These are phyloP conservation scores for Tuber melanosporum DNA, from an alignment of 495 filamentous ascomycete genomes.

Conservation along the genomic window DNA sequence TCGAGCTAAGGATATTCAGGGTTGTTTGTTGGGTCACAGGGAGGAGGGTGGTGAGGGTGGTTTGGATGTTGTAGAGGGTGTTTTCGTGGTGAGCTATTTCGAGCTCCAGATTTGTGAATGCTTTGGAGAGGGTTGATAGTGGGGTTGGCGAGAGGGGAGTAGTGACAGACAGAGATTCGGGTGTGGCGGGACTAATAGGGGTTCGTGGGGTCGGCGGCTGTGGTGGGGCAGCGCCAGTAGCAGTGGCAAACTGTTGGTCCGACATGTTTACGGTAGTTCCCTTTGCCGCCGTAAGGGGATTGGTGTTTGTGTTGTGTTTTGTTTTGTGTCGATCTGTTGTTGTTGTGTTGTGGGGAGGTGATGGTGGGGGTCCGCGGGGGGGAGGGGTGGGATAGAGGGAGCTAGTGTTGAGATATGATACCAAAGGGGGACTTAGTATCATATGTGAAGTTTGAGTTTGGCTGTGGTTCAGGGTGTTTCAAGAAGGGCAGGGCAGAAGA, in stretches of 20 bases:
- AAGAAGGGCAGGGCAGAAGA: background rate
- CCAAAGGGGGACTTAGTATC: background rate
- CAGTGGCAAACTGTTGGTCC: background rate
- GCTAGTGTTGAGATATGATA: background rate
- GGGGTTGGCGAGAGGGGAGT: background rate
- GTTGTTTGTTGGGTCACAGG: conserved; percentile 51
- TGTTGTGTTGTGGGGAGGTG: background rate
- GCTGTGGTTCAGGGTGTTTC: background rate
- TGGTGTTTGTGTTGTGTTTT: background rate
- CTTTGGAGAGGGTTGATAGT: background rate
- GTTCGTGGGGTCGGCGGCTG: background rate
- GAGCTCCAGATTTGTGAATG: background rate
- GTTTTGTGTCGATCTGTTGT: background rate
- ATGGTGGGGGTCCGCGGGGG: background rate
- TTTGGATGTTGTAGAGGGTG: conserved; percentile 44
- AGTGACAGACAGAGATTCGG: background rate
- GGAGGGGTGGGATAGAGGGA: background rate
- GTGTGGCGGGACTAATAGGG: background rate
- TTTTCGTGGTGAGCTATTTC: conserved; percentile 38
- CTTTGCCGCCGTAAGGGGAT: background rate
- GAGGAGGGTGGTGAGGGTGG: conserved; percentile 44
- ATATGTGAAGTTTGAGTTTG: background rate
- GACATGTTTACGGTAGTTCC: background rate
- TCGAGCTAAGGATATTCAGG: conserved; percentile 27
- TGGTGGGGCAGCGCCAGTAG: background rate